Conservation (phyloP, 495 filamentous ascomycete genomes). For the Xylaria grammica region DNA sequence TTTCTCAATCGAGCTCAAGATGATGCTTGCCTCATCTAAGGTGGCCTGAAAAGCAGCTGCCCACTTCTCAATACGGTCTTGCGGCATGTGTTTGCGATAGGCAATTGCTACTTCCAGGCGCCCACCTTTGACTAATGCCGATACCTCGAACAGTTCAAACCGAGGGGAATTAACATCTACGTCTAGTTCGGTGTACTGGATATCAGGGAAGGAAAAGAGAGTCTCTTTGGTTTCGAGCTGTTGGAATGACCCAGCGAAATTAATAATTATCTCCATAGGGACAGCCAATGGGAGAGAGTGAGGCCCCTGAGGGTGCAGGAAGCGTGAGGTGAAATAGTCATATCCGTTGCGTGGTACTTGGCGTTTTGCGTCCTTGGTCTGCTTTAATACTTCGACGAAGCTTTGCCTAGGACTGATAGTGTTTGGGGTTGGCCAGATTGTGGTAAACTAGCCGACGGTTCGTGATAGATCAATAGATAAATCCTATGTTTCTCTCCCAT, state of each 20-base stretch:
- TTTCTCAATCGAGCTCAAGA: constrained; percentile 40
- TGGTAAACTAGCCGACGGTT: constrained; percentile 42
- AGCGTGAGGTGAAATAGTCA: constrained; percentile 31
- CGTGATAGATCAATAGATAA: constrained; percentile 29
- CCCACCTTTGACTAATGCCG: constrained; percentile 45
- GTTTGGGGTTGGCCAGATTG: constrained; percentile 33
- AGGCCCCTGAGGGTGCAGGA: constrained; percentile 40
- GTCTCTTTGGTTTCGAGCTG: too few relatives aligned
- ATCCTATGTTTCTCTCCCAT: constrained; percentile 37
- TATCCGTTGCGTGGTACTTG: constrained; percentile 20
- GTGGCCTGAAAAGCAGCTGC: constrained; percentile 48
- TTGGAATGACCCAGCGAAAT: constrained; percentile 36
- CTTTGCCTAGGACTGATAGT: neutral
- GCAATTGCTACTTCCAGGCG: constrained; percentile 57
- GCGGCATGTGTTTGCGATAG: constrained; percentile 59
- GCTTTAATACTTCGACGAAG: constrained; percentile 12
- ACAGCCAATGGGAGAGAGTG: constrained; percentile 39
- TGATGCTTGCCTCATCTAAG: constrained; percentile 41
- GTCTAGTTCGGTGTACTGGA: constrained; percentile 60
- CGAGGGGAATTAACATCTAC: constrained; percentile 57
- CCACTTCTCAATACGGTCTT: constrained; percentile 56
- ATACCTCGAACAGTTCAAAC: constrained; percentile 60
- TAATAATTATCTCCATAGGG: constrained; percentile 65
- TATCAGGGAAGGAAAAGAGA: too few relatives aligned
- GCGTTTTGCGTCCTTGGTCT: constrained; percentile 17